Conservation (phyloP, 2,329 filamentous ascomycete genomes). For the Berkeleyomyces rouxiae region DNA sequence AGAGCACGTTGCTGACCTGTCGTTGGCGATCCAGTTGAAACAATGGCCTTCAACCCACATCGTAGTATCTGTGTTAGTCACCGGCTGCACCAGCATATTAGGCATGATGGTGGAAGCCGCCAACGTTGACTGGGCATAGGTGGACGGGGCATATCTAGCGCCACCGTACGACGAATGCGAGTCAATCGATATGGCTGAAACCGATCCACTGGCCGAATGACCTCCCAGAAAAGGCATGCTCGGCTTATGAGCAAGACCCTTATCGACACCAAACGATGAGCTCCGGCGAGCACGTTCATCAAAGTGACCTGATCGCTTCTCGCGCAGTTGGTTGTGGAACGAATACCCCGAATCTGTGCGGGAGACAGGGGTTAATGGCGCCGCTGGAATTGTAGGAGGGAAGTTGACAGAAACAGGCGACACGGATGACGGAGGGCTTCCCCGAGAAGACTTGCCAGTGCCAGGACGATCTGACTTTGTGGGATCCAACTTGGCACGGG, state of each 20-base stretch:
- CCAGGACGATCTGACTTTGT: slow-evolving; percentile 57
- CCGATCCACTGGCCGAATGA: slow-evolving; percentile 41
- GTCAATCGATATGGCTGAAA: slow-evolving; percentile 42
- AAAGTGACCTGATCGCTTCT: slow-evolving; percentile 91
- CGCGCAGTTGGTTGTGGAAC: slow-evolving; percentile 66
- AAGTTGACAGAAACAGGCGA: slow-evolving; percentile 70
- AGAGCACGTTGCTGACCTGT: slow-evolving; percentile 46
- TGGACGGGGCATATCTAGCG: slow-evolving; percentile 59
- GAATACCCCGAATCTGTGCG: slow-evolving; percentile 85
- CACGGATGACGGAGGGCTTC: slow-evolving; percentile 45
- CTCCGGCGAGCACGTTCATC: slow-evolving; percentile 68
- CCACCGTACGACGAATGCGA: slow-evolving; percentile 55
- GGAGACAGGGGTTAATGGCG: slow-evolving; percentile 55
- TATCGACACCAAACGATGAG: slow-evolving; percentile 78
- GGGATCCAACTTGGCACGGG: slow-evolving; percentile 54
- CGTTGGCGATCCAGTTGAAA: slow-evolving; percentile 44
- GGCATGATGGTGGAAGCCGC: slow-evolving; percentile 80
- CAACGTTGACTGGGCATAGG: slow-evolving; percentile 72
- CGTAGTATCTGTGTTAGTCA: slow-evolving; percentile 60
- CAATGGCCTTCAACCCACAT: slow-evolving; percentile 79
- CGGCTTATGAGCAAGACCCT: slow-evolving; percentile 50
- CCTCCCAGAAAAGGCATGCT: slow-evolving; percentile 58
- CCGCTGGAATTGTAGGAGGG: slow-evolving; percentile 42
- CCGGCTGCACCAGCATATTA: slow-evolving; percentile 62
- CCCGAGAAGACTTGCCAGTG: slow-evolving; percentile 49